Percentiles rank a stretch among this genome's conserved stretches.
These are phyloP conservation scores for Paragyromitra xinjiangensis DNA, from an alignment of 495 filamentous ascomycete species.

Conservation along the genomic window DNA sequence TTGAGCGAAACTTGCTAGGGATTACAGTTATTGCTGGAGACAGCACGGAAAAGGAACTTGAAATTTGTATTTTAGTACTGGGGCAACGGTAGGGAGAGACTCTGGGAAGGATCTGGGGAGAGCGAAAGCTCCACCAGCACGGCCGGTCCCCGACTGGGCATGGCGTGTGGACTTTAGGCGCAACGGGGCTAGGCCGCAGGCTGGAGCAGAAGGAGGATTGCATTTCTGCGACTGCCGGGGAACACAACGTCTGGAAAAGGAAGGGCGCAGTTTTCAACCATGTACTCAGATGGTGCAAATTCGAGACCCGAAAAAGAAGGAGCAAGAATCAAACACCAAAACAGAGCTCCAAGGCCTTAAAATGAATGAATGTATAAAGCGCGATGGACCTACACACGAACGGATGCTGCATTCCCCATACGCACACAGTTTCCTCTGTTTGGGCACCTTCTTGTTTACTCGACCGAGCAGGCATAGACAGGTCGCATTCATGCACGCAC, in stretches of 20 bases:
- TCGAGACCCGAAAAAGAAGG: slow-evolving; percentile 23
- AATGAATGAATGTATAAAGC: slow-evolving; percentile 11
- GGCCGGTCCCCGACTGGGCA: slow-evolving; percentile 27
- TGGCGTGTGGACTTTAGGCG: slow-evolving; percentile 28
- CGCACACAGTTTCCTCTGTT: background rate
- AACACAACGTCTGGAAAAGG: slow-evolving; percentile 26
- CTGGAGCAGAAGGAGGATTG: slow-evolving; percentile 45
- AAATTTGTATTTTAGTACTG: slow-evolving; percentile 4
- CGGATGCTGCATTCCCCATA: background rate
- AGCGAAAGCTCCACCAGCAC: slow-evolving; percentile 26
- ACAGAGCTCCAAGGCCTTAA: slow-evolving; percentile 11
- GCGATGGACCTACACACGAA: background rate
- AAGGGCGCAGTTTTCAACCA: slow-evolving; percentile 31
- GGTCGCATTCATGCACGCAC: background rate
- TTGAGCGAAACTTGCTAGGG: slow-evolving; percentile 18
- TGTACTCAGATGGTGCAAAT: slow-evolving; percentile 5
- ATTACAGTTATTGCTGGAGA: background rate
- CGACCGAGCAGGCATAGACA: background rate
- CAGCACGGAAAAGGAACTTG: slow-evolving; percentile 22
- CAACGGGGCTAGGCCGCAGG: slow-evolving; percentile 35
- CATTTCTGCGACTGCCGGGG: slow-evolving; percentile 41
- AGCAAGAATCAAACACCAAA: slow-evolving; percentile 14
- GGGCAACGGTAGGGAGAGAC: slow-evolving; percentile 32
- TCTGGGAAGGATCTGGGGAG: slow-evolving; percentile 14
- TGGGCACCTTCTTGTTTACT: background rate